Evolutionary conservation across 495 filamentous ascomycete genomes (phyloP).

Genomic region (Glarea lozoyensis): DNA sequence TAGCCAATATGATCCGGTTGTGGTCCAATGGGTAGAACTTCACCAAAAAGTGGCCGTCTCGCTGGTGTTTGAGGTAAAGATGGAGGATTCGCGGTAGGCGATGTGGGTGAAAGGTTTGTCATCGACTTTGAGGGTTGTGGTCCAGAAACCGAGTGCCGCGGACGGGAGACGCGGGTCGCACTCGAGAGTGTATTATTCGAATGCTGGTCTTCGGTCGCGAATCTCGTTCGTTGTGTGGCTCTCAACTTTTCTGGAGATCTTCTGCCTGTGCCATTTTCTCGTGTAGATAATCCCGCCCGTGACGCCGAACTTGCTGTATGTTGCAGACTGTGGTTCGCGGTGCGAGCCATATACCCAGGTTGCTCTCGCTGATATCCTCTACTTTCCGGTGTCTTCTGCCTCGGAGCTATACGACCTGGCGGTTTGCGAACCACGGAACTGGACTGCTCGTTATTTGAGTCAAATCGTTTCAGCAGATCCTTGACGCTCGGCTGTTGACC

Average conservation of each 20-base stretch:
- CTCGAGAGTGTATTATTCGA: constrained; percentile 42
- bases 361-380: not conserved
- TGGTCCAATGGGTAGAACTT: constrained; percentile 35
- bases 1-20: constrained; percentile 33
- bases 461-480: constrained; percentile 46
- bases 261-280: constrained; percentile 4
- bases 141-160: constrained; percentile 27
- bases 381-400: not conserved
- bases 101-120: constrained; percentile 29
- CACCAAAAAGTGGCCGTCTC: constrained; percentile 38
- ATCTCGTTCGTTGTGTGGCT: constrained; percentile 31
- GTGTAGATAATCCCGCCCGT: constrained; percentile 8
- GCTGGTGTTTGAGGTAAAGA: constrained; percentile 15
- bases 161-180: constrained; percentile 40
- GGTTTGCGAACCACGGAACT: constrained; percentile 11
- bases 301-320: constrained; percentile 1
- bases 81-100: constrained; percentile 18
- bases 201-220: constrained; percentile 31
- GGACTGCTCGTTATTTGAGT: constrained; percentile 26
- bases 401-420: constrained; percentile 4
- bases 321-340: not conserved
- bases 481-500: constrained; percentile 39
- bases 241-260: constrained; percentile 14
- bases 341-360: constrained; percentile 7
- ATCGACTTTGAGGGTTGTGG: constrained; percentile 35